phyloP scores from a whole-genome alignment of 805 yeast species.

The Metschnikowia koreensis region DNA sequence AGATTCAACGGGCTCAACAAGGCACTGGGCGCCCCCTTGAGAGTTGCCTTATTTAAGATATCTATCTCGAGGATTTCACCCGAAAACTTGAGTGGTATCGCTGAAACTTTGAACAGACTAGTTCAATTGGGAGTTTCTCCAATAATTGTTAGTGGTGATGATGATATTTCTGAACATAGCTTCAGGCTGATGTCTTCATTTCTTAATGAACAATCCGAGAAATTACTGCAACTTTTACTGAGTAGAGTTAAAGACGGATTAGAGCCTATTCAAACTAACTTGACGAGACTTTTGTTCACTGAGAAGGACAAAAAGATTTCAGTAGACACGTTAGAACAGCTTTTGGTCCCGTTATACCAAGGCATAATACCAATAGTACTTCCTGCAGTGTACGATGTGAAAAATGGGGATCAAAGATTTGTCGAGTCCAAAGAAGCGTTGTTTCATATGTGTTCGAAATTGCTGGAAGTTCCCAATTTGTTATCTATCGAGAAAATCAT shows the following conservation, averaged over 20 bases:
- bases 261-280: slow-evolving; percentile 23
- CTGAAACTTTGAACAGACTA: slow-evolving; percentile 55
- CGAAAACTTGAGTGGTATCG: slow-evolving; percentile 45
- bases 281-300: slow-evolving; percentile 29
- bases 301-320: slow-evolving; percentile 10
- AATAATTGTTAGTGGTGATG: slow-evolving; percentile 57
- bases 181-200: slow-evolving; percentile 33
- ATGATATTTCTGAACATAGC: slow-evolving; percentile 17
- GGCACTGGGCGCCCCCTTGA: slow-evolving; percentile 40
- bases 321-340: slow-evolving; percentile 28
- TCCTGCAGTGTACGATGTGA: slow-evolving; percentile 45
- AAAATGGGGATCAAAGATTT: slow-evolving; percentile 25
- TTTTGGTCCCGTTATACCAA: slow-evolving; percentile 42
- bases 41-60: slow-evolving; percentile 59
- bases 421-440: slow-evolving; percentile 25
- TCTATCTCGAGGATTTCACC: slow-evolving; percentile 35
- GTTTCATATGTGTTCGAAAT: slow-evolving; percentile 23
- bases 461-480: slow-evolving; percentile 28
- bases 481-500: slow-evolving; percentile 78
- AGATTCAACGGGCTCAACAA: slow-evolving; percentile 27
- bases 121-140: slow-evolving; percentile 72
- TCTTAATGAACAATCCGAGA: slow-evolving; percentile 33
- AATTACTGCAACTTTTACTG: slow-evolving; percentile 25
- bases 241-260: slow-evolving; percentile 21
- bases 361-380: slow-evolving; percentile 62